These are phyloP conservation scores for Suillus spraguei DNA, from an alignment of 768 basidiomycete genomes.

Conservation along the genomic window DNA sequence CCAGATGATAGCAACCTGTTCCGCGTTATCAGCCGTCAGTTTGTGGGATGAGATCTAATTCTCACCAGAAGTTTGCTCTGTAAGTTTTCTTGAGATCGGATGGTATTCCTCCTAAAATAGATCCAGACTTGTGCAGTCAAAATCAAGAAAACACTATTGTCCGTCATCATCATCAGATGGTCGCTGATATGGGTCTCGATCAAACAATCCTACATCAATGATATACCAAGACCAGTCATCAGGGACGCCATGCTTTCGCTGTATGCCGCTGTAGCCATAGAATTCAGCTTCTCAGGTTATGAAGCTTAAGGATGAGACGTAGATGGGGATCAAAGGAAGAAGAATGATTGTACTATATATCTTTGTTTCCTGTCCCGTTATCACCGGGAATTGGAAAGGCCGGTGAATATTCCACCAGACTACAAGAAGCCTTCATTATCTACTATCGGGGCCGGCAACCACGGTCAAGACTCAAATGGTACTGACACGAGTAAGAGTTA, in stretches of 20 bases:
- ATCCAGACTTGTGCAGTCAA: conserved; percentile 6
- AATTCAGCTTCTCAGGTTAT: not conserved
- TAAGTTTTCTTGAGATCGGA: conserved; percentile 2
- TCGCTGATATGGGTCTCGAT: not conserved
- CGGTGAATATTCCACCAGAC: not conserved
- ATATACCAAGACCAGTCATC: conserved; percentile 5
- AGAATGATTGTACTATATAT: not conserved
- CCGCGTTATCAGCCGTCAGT: not conserved
- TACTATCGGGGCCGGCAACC: not conserved
- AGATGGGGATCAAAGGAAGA: not conserved
- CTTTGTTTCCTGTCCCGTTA: not conserved
- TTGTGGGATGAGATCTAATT: not conserved
- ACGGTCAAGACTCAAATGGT: not conserved
- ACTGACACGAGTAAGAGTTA: too few relatives aligned
- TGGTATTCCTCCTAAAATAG: not conserved
- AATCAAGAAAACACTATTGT: not conserved
- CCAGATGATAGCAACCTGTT: conserved; percentile 6
- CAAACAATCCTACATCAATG: not conserved
- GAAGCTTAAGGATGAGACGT: not conserved
- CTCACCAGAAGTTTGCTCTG: not conserved
- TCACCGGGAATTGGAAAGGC: not conserved
- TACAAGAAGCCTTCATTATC: not conserved
- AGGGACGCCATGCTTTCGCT: not conserved
- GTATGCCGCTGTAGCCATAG: not conserved
- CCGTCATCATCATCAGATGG: not conserved